Evolutionary conservation across 2,329 filamentous ascomycete species (phyloP).

Genomic region (Diaporthe velutina): DNA sequence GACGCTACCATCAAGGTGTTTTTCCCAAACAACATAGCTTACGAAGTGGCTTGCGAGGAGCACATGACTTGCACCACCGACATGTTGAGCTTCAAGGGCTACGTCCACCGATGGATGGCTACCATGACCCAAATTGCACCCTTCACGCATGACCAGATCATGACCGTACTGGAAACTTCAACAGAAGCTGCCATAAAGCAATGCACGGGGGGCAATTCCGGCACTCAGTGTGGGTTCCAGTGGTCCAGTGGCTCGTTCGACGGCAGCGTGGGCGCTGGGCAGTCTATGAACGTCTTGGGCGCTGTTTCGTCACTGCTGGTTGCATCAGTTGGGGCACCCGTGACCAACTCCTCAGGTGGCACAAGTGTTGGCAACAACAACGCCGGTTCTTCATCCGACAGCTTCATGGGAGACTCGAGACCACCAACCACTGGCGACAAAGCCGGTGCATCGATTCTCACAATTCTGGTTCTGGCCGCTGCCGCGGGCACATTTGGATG

Average conservation of each 20-base stretch:
- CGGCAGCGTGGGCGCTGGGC: slow-evolving; percentile 64
- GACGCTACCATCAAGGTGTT: slow-evolving; percentile 52
- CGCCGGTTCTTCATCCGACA: slow-evolving; percentile 43
- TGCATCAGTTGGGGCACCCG: slow-evolving; percentile 41
- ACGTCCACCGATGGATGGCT: slow-evolving; percentile 40
- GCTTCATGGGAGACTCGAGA: slow-evolving; percentile 41
- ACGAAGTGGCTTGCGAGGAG: slow-evolving; percentile 39
- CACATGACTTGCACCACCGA: slow-evolving; percentile 41
- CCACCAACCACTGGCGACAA: slow-evolving; percentile 47
- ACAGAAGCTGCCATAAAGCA: slow-evolving; percentile 38
- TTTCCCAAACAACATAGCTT: slow-evolving; percentile 39
- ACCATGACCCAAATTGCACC: slow-evolving; percentile 39
- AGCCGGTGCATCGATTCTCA: slow-evolving; percentile 48
- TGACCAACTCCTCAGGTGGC: slow-evolving; percentile 44
- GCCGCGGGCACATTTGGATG: slow-evolving; percentile 50
- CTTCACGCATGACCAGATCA: slow-evolving; percentile 38
- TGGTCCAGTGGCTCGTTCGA: slow-evolving; percentile 64
- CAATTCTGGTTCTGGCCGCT: slow-evolving; percentile 38
- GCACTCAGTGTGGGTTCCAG: slow-evolving; percentile 63
- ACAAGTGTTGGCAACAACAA: slow-evolving; percentile 45
- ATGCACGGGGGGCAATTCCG: slow-evolving; percentile 40
- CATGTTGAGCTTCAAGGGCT: slow-evolving; percentile 41
- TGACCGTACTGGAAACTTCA: slow-evolving; percentile 34
- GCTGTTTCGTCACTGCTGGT: slow-evolving; percentile 62
- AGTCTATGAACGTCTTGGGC: slow-evolving; percentile 67